Conservation (phyloP, 805 yeast genomes). For the Cyberlindnera saturnus region DNA sequence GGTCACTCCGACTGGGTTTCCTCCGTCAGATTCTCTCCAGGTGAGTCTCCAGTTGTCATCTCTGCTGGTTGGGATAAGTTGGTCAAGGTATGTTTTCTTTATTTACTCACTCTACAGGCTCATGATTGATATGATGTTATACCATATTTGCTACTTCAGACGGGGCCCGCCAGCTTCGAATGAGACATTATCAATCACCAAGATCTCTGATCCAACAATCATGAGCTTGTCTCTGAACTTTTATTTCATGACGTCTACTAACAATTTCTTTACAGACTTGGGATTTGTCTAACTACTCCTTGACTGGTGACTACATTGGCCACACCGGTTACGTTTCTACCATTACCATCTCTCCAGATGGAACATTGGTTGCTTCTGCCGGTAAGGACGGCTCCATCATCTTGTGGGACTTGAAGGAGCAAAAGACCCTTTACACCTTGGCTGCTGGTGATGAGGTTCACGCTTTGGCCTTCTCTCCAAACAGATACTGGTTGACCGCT, state of each 20-base stretch:
- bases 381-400: constrained; percentile 99
- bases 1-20: constrained; percentile 99
- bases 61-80: constrained; percentile 99
- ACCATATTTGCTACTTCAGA: constrained; percentile 99
- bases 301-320: constrained; percentile 95
- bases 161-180: constrained; percentile 59
- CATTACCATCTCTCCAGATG: constrained; percentile 98
- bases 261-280: constrained; percentile 65
- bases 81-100: constrained; percentile 82
- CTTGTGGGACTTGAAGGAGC: constrained; percentile 93
- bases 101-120: background rate
- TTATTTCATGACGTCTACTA: constrained; percentile 31
- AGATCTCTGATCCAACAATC: constrained; percentile 83
- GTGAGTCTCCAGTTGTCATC: constrained; percentile 69
- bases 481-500: constrained; percentile 99
- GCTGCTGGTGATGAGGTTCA: constrained; percentile 94
- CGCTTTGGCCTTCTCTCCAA: constrained; percentile 99
- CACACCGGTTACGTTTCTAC: constrained; percentile 99
- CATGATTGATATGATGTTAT: constrained; percentile 57
- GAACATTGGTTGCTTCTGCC: constrained; percentile 98
- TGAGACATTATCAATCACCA: constrained; percentile 98
- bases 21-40: constrained; percentile 94
- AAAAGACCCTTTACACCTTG: constrained; percentile 86
- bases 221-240: background rate
- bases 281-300: constrained; percentile 80